Percentiles rank a stretch among this genome's conserved stretches.
Conservation (phyloP, 441 rosid species). For the Adansonia madagascariensis region DNA sequence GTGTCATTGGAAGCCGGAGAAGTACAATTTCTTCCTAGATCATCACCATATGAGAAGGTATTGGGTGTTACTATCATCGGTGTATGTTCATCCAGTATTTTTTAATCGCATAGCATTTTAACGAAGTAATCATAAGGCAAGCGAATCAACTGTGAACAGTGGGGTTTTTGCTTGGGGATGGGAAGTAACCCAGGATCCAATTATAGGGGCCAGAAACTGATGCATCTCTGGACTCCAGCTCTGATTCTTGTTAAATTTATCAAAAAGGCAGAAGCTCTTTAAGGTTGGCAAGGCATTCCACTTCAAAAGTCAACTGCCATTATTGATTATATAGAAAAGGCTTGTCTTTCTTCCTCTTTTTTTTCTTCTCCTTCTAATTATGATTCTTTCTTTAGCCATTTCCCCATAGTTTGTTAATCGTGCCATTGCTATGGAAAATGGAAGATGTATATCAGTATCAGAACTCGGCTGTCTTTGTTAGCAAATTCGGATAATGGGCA, state of each 20-base stretch:
- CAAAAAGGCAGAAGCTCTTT: not conserved
- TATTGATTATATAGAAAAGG: not conserved
- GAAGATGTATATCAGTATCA: not conserved
- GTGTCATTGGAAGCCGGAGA: slow-evolving; percentile 1
- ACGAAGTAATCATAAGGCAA: not conserved
- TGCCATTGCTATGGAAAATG: not conserved
- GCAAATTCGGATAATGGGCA: not conserved
- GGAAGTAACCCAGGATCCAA: not conserved
- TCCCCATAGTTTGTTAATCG: not conserved
- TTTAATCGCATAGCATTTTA: too few species aligned
- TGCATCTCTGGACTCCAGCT: not conserved
- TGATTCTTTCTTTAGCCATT: slow-evolving; percentile 7
- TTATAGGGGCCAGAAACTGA: not conserved
- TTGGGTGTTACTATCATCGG: slow-evolving; percentile 37
- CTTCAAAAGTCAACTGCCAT: too few species aligned
- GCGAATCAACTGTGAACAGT: not conserved
- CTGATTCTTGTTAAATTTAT: not conserved
- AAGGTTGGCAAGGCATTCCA: not conserved
- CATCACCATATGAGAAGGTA: slow-evolving; percentile 36
- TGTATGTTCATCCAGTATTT: slow-evolving; percentile 34
- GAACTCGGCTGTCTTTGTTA: not conserved
- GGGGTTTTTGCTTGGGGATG: not conserved
- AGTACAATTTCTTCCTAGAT: slow-evolving; percentile 39
- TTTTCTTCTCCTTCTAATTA: not conserved
- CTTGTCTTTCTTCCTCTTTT: too few species aligned